These are phyloP conservation scores for Tarenaya hassleriana DNA, from an alignment of 345 rosid species.

Conservation along the genomic window DNA sequence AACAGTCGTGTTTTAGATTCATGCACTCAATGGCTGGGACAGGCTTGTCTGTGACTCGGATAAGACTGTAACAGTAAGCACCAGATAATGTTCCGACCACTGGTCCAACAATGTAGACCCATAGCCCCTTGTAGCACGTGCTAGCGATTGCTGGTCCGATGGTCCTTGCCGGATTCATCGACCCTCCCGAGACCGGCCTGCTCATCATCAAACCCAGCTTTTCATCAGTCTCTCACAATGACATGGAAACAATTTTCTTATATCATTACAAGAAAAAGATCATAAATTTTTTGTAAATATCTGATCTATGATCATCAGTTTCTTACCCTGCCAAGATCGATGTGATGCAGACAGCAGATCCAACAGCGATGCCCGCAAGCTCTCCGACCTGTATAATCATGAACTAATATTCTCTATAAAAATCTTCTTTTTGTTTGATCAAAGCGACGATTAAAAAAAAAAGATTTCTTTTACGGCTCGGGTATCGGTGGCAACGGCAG, in stretches of 20 bases:
- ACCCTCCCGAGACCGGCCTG: conserved; percentile 51
- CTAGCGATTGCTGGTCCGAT: conserved; percentile 49
- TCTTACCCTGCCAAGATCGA: conserved; percentile 52
- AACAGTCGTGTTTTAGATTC: neutral
- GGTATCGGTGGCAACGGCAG: conserved; percentile 46
- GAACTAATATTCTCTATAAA: too few relatives aligned
- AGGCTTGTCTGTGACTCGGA: conserved; percentile 26
- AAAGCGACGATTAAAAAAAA: neutral
- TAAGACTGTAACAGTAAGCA: conserved; percentile 35
- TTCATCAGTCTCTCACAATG: neutral
- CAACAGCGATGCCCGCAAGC: conserved; percentile 53
- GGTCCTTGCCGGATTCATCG: conserved; percentile 58
- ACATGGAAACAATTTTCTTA: too few relatives aligned
- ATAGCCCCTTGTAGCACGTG: conserved; percentile 36
- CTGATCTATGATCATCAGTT: neutral
- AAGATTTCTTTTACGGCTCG: conserved; percentile 31
- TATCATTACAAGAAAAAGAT: neutral
- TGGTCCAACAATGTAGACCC: conserved; percentile 51
- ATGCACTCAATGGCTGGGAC: conserved; percentile 13
- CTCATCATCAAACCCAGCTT: conserved; percentile 9
- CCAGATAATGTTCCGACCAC: conserved; percentile 36
- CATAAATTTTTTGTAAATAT: neutral
- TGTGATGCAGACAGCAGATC: conserved; percentile 49
- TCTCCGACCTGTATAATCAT: conserved; percentile 36
- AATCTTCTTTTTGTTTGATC: too few relatives aligned